Evolutionary conservation across 2,329 filamentous ascomycete species (phyloP), one percentile per base, ranked within the genome.

Genomic region (Akanthomyces uredinophilus): DNA sequence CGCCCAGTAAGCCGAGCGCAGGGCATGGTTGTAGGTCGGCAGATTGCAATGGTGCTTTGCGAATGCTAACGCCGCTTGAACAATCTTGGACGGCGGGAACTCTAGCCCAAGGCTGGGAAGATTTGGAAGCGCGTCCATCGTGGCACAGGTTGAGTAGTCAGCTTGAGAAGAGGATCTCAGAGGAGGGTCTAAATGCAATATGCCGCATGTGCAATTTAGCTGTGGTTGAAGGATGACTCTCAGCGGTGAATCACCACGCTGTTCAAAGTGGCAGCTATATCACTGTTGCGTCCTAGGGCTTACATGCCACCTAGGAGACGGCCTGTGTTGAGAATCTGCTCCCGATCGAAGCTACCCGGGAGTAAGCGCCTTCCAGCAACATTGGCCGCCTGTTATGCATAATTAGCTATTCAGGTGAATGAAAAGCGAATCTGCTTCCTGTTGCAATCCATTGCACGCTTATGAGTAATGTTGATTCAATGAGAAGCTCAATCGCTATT

Each of bases 1-100:
- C 5, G 60, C 55, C 62, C 60, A 65, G 47, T 64, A 64, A 16
- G 60, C 64, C 5, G 62, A 58, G n/a, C 63, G 62, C 37, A 59
- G 32, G 29, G 50, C 60, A 32, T 65, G 64, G n/a, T 65, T 61
- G 57, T 57, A 64, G 13, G 55, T 64, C 35, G 57, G 53, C 7
- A 18, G 35, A 20, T 62, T 49, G 60, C 62, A 64, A 49, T 65
- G 37, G 5, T 64, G 22, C 27, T 61, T 56, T 46, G 35, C 64
- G 14, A 44, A 64, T 5, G 46, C 27, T 6, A 62, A 49, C 10
- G 60, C 58, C 14, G 39, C 37, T 37, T 41, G 29, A 58, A 37
- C 18, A 57, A 61, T 20, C 52, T 39, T 11, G 32, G 51, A 35
- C 37, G 35, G 46, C 20, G 49, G 58, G 32, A 59, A 11, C 24